Percentiles rank a stretch among this genome's conserved stretches.
Conservation (phyloP, 805 yeast genomes). For the Metschnikowia orientalis region DNA sequence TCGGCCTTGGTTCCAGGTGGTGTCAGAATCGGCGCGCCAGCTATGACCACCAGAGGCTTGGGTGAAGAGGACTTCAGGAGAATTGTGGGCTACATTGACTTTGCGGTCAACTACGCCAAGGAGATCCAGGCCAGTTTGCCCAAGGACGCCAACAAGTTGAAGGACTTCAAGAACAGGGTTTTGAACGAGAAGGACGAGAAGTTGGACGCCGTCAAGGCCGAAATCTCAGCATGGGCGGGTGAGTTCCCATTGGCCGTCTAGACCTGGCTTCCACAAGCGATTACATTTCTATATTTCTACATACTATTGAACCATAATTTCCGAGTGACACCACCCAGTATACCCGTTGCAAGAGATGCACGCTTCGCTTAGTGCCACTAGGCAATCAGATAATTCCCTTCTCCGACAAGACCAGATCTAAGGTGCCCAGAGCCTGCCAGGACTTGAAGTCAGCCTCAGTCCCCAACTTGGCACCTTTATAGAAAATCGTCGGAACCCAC, state of each 20-base stretch:
- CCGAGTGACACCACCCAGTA: too few relatives aligned
- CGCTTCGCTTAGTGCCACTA: too few relatives aligned
- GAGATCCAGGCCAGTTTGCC: constrained; percentile 77
- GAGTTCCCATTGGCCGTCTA: constrained; percentile 58
- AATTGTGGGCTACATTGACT: constrained; percentile 58
- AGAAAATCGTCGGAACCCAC: too few relatives aligned
- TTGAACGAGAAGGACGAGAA: constrained; percentile 64
- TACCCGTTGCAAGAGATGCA: too few relatives aligned
- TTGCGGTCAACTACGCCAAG: constrained; percentile 68
- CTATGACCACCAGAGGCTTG: constrained; percentile 97
- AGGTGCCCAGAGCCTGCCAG: too few relatives aligned
- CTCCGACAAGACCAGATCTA: too few relatives aligned
- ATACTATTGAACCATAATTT: too few relatives aligned
- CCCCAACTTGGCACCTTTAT: too few relatives aligned
- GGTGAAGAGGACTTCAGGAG: constrained; percentile 79
- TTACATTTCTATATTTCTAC: too few relatives aligned
- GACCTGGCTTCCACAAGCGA: constrained; percentile 4
- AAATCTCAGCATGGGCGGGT: constrained; percentile 89
- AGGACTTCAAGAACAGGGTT: constrained; percentile 77
- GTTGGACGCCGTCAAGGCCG: constrained; percentile 62
- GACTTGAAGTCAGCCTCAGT: too few relatives aligned
- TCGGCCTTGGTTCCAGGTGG: constrained; percentile 97
- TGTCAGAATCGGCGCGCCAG: constrained; percentile 96
- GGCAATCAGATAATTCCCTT: too few relatives aligned
- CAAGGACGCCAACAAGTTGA: constrained; percentile 88